These are phyloP conservation scores for Cyclotella baltica DNA, from an alignment of 108 stramenopile species.

Conservation along the genomic window DNA sequence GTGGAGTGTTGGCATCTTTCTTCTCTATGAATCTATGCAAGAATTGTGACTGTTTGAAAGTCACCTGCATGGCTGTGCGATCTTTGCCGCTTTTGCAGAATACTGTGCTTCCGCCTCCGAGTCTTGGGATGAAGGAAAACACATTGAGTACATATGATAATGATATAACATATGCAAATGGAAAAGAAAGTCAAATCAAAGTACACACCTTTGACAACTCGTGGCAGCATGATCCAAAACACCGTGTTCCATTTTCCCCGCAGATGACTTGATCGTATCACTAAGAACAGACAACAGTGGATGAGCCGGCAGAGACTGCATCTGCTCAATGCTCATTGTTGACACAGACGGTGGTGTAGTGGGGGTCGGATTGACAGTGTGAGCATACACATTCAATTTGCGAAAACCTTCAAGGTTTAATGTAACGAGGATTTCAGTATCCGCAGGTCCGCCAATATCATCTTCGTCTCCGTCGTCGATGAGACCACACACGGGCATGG, in stretches of 20 bases:
- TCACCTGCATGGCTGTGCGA: conserved; percentile 95
- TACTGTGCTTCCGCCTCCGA: conserved; percentile 82
- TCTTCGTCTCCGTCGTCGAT: conserved; percentile 71
- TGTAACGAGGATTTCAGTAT: conserved; percentile 80
- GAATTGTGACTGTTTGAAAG: conserved; percentile 88
- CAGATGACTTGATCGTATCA: conserved; percentile 73
- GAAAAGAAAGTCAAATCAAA: background rate
- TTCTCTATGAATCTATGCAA: conserved; percentile 58
- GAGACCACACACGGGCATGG: conserved; percentile 49
- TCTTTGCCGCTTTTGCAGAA: conserved; percentile 97
- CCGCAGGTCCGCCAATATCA: conserved; percentile 81
- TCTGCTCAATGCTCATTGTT: conserved; percentile 35
- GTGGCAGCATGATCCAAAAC: conserved; percentile 87
- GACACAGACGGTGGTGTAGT: conserved; percentile 23
- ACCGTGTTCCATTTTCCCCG: conserved; percentile 86
- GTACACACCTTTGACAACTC: conserved; percentile 52
- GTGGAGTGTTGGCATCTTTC: conserved; percentile 15
- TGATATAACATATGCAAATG: background rate
- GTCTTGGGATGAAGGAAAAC: background rate
- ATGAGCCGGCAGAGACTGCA: conserved; percentile 63
- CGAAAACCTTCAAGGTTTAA: conserved; percentile 86
- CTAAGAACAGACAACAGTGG: conserved; percentile 65
- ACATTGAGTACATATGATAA: background rate
- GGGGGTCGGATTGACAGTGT: conserved; percentile 61
- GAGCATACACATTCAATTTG: conserved; percentile 88